Conservation (phyloP, 768 basidiomycete species). For the Lanmaoa rubissima region DNA sequence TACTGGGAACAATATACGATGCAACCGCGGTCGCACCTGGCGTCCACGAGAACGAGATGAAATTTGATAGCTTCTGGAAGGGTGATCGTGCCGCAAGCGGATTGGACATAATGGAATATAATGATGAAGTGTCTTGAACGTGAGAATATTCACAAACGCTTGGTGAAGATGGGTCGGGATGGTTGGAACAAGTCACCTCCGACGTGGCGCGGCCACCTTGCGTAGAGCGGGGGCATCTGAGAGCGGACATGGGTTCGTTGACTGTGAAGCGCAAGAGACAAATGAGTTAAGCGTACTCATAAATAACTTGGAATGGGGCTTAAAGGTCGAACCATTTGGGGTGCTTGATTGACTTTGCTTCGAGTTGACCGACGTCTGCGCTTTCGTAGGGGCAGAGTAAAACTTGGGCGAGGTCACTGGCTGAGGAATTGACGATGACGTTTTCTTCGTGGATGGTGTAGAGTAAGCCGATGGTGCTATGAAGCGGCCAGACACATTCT, state of each 20-base stretch:
- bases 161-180: constrained; percentile 11
- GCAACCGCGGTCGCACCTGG: constrained; percentile 36
- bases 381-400: constrained; percentile 28
- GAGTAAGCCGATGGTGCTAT: constrained; percentile 24
- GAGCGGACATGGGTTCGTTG: constrained; percentile 27
- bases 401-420: constrained; percentile 43
- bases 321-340: constrained; percentile 63
- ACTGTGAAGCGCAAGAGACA: constrained; percentile 35
- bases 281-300: constrained; percentile 64
- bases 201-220: constrained; percentile 26
- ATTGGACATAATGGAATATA: constrained; percentile 50
- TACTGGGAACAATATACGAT: constrained; percentile 24
- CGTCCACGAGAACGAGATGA: constrained; percentile 56
- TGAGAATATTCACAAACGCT: constrained; percentile 26
- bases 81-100: constrained; percentile 57
- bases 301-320: constrained; percentile 45
- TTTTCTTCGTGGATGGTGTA: constrained; percentile 54
- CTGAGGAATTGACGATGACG: constrained; percentile 64
- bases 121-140: constrained; percentile 35
- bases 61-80: constrained; percentile 58
- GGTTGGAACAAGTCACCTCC: constrained; percentile 31
- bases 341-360: constrained; percentile 24
- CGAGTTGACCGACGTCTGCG: constrained; percentile 38
- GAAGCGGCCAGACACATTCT: constrained; percentile 28
- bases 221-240: constrained; percentile 40